Evolutionary conservation across 2,329 filamentous ascomycete genomes (phyloP), one percentile per base, ranked within the genome.

Genomic region (Hymenoscyphus scutula): DNA sequence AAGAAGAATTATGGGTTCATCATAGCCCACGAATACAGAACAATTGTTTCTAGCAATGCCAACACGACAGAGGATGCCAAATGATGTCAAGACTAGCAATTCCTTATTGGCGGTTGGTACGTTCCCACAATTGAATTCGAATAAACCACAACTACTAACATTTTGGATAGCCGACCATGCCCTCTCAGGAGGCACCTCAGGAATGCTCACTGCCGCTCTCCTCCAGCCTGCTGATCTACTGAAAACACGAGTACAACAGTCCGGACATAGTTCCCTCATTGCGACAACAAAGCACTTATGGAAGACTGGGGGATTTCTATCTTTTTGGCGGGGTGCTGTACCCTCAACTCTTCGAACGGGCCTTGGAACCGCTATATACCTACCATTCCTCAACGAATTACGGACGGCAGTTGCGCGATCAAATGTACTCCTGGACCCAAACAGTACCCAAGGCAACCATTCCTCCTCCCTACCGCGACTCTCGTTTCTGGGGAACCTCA

Each of bases 181-280:
- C 76, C 78, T 89, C 69, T 94, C 93, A 67, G 95, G 95, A 66
- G 85, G 98, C 61, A 86, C 86, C 72, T 97, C 93, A 7, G 95
- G 95, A 71, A 83, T 96, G 58, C 85, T 91, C 67, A 95, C 92
- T 59, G 93, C 95, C 61, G 87, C 96, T 64, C 87, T 98, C 61
- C 85, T 99, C 17, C 95, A 99, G 77, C 95, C 95, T 29, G 90
- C 95, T 72, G 95, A 99, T 77, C 88, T 99, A 3, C 87, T 99
- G 74, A 99, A 99, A 78, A 99, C 95, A 32, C 89, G 95, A 55
- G 88, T 98, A 48, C 95, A 99, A 75, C 95, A 98, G 76, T 91
- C 91, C 37, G 86, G 86, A 56, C 82, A 84, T 53, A 84, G 85
- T 68, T 86, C 91, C 2, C 84, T 98, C 62, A 76, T 85, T 59